Evolutionary conservation across 2,329 filamentous ascomycete genomes (phyloP).

Genomic region (Trichoderma oligosporum): DNA sequence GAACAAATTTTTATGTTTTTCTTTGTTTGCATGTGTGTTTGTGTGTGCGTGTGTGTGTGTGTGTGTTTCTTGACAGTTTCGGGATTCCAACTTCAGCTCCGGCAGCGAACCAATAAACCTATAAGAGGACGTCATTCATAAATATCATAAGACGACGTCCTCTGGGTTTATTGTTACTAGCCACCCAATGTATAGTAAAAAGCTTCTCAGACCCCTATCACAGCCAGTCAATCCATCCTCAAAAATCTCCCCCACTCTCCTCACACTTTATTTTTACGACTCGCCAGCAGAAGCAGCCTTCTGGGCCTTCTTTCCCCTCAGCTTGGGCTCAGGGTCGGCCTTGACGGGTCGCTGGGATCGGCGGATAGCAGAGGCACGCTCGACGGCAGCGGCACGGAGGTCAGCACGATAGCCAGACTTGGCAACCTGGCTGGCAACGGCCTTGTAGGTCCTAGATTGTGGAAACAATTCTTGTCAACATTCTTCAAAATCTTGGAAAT

Average conservation of each 20-base stretch:
- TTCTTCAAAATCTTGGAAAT: too few species aligned
- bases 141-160: background rate
- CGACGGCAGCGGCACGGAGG: constrained; percentile 72
- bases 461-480: too few species aligned
- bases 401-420: constrained; percentile 83
- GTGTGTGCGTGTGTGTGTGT: too few species aligned
- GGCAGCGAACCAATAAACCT: constrained; percentile 2
- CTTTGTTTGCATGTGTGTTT: too few species aligned
- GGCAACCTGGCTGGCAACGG: constrained; percentile 75
- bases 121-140: background rate
- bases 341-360: constrained; percentile 75
- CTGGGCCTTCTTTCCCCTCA: constrained; percentile 73
- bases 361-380: constrained; percentile 83
- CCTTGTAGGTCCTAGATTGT: constrained; percentile 76
- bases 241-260: background rate
- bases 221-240: constrained; percentile 5
- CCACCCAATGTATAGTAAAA: constrained; percentile 10
- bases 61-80: constrained; percentile 19
- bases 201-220: constrained; percentile 16
- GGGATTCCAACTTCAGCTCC: constrained; percentile 15
- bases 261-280: constrained; percentile 26
- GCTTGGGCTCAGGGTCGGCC: constrained; percentile 68
- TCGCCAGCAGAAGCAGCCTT: constrained; percentile 53
- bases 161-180: background rate
- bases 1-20: background rate